Evolutionary conservation across 2,329 filamentous ascomycete species (phyloP), one percentile per base, ranked within the genome.

Genomic region (Chaetomium sp.): DNA sequence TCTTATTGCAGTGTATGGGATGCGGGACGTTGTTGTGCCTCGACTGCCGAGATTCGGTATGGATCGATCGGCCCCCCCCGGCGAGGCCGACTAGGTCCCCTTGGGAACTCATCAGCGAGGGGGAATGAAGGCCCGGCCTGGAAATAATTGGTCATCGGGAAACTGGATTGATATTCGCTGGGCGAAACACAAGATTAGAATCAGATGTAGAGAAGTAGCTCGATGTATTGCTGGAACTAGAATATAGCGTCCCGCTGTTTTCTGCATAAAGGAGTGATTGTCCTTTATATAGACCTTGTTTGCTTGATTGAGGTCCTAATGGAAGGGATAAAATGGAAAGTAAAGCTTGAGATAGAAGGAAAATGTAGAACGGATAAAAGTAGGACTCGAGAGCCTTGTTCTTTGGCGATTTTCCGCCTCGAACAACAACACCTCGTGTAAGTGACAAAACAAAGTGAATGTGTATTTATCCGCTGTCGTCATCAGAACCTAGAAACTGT

Each of bases 1-100:
- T 65, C 8, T 33, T 65, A 29, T 19, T 65, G 56, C 60, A 65
- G 29, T 65, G 64, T 21, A 27, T 19, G 8, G 56, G n/a, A 8
- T 65, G 64, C 25, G 16, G 31, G 23, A 49, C 60, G 8, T 0
- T 65, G 25, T 10, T 65, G 23, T 65, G 64, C 27, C 42, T 63
- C 16, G 31, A 16, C n/a, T 65, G 64, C 27, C 56, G 60, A 2
- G 60, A 65, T n/a, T 0, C 4, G 33, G 42, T 63, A 4, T 21
- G 38, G 23, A 23, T 3, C 9, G 54, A 21, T 10, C 23, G 7
- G 21, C 8, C 3, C 19, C 3, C 19, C 16, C 38, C 12, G 29
- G 21, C 9, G 8, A 23, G 21, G 50, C 3, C 10, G 23, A 31
- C 50, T n/a, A n/a, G n/a, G n/a, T 16, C 27, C 13, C 5, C 9